A percentile compares a stretch with the other conserved stretches of the same genome.
Conservation (phyloP, 345 rosid genomes). For the Noccaea bulbosa region DNA sequence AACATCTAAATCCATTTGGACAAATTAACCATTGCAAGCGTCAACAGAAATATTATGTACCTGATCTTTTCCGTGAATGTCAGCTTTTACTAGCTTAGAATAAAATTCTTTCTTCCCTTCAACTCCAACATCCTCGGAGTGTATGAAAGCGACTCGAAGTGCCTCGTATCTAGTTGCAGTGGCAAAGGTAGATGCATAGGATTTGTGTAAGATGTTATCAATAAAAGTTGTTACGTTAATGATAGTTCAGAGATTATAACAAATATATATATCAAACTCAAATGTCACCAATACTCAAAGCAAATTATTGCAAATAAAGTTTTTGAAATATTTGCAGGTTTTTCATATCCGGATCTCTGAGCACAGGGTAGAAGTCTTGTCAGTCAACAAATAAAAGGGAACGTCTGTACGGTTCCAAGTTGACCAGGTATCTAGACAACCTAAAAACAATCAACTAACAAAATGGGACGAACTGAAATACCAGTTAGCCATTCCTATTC, state of each 20-base stretch:
- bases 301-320: background rate
- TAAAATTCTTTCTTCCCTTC: conserved; percentile 72
- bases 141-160: conserved; percentile 97
- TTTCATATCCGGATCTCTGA: conserved; percentile 10
- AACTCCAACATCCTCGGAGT: conserved; percentile 72
- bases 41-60: conserved; percentile 45
- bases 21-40: conserved; percentile 8
- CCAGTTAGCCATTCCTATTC: conserved; percentile 24
- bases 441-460: conserved; percentile 7
- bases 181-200: conserved; percentile 5
- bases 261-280: conserved; percentile 10
- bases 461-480: conserved; percentile 29
- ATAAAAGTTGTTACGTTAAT: background rate
- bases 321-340: conserved; percentile 12
- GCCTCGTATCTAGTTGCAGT: conserved; percentile 76
- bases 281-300: conserved; percentile 8
- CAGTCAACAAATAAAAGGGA: conserved; percentile 11
- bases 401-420: conserved; percentile 6
- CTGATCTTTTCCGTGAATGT: conserved; percentile 99
- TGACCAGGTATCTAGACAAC: conserved; percentile 10
- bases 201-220: conserved; percentile 15
- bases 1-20: conserved; percentile 25
- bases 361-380: conserved; percentile 3
- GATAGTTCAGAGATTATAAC: background rate
- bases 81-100: conserved; percentile 97